Evolutionary conservation across 2,329 filamentous ascomycete genomes (phyloP).

Genomic region (Fusarium foetens): DNA sequence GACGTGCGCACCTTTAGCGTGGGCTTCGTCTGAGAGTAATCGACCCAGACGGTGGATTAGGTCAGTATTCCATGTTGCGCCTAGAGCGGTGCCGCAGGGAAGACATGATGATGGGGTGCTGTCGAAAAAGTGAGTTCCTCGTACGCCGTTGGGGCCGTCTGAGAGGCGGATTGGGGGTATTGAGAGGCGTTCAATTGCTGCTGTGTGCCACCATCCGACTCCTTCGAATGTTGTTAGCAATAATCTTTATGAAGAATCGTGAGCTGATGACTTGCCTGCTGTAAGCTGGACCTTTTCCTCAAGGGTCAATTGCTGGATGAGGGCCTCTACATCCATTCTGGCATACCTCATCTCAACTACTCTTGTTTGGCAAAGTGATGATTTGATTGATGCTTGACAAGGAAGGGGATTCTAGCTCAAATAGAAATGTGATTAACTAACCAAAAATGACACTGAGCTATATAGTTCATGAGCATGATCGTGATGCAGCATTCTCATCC

Average conservation of each 20-base stretch:
- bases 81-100: conserved; percentile 29
- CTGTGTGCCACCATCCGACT: conserved; percentile 24
- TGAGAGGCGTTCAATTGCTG: conserved; percentile 23
- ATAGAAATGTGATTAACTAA: neutral
- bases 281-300: conserved; percentile 1
- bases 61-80: neutral
- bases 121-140: conserved; percentile 39
- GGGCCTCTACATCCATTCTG: conserved; percentile 1
- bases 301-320: neutral
- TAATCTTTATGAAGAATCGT: too few relatives aligned
- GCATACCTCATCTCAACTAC: neutral
- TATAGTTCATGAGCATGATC: neutral
- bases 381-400: neutral
- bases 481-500: neutral
- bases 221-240: neutral
- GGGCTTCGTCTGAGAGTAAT: neutral
- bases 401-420: neutral
- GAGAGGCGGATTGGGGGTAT: conserved; percentile 14
- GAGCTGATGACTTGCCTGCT: neutral
- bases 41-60: neutral
- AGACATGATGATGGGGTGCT: conserved; percentile 39
- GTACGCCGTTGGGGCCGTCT: conserved; percentile 37
- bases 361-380: neutral
- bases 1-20: conserved; percentile 1
- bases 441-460: neutral